Base-by-base conservation (phyloP, 192 early-diverging fungal genomes). In the Chytriomyces sp. region DNA sequence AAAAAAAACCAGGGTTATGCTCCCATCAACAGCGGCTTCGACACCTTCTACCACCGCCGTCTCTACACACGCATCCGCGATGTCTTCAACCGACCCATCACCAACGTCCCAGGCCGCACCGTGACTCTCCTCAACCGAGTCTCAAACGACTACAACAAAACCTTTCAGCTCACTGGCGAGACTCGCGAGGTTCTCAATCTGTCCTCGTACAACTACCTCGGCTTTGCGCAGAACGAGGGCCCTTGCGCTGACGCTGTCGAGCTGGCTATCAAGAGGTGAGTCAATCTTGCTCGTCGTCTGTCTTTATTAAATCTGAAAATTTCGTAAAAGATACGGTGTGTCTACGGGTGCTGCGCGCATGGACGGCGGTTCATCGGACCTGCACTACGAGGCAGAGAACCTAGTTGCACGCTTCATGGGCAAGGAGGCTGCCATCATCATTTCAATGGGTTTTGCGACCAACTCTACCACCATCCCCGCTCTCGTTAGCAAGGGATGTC, bases 171-270 rank as follows among this genome's bases (percentile, higher is more conserved):
- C 72, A 94, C 94, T 24, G 96, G 96, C 18, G 88, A 82, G 43
- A 89, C 87, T 61, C 90, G 81, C 64, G 92, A 95, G 77, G 90
- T 88, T 46, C 89, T 99, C 77, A 99, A 99, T 81, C 84, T 99
- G 79, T 92, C 95, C 2, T 96, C 95, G 16, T 99, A 99, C 86
- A 99, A 99, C 81, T 99, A 99, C 79, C 89, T 99, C 67, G 97
- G 97, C 3, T 99, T 99, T 87, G 96, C 94, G 50, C 94, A 98
- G 85, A 89, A 82, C 70, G 82, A 92, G 49, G 97, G 97, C 9
- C 95, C 95, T 7, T 99, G 97, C 72, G 94, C 96, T 0, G 97
- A 99, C 77, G 91, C 91, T 60, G 97, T 98, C 9, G 93, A 98
- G 80, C 82, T 86, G 46, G 82, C 89, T 6, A 86, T 97, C 64